Conservation (phyloP, 345 rosid species). For the Salix arbutifolia region DNA sequence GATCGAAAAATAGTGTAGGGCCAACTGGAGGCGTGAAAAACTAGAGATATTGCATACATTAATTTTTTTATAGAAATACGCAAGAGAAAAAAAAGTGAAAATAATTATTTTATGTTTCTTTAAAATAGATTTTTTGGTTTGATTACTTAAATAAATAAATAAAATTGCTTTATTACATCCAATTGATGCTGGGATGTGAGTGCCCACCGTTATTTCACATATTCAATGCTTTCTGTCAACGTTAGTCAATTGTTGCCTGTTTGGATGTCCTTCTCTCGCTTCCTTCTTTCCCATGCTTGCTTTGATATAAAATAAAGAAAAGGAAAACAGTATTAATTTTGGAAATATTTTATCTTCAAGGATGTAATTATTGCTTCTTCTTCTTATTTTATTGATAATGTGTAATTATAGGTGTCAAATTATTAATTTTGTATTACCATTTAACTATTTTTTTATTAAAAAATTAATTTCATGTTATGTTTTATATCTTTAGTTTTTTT, state of each 20-base stretch:
- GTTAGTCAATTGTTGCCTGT: neutral
- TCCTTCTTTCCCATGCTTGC: neutral
- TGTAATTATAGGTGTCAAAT: too few relatives aligned
- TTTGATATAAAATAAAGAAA: neutral
- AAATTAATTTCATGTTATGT: too few relatives aligned
- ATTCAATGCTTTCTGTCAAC: neutral
- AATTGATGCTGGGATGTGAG: neutral
- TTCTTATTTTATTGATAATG: too few relatives aligned
- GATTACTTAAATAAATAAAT: neutral
- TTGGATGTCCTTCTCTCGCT: neutral
- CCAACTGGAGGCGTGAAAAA: neutral
- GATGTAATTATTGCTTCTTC: neutral
- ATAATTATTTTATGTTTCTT: neutral
- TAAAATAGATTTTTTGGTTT: neutral
- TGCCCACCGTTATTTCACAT: neutral
- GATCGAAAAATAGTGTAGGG: neutral
- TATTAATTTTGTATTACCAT: too few relatives aligned
- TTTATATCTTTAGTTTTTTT: too few relatives aligned
- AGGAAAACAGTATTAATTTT: neutral
- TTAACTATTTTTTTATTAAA: too few relatives aligned
- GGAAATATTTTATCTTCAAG: neutral
- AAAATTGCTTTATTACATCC: neutral
- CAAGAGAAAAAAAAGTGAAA: neutral
- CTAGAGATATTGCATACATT: neutral
- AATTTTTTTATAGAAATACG: neutral